Evolutionary conservation across 352 stramenopile species (phyloP).

Genomic region (Saprolegnia parasitica): DNA sequence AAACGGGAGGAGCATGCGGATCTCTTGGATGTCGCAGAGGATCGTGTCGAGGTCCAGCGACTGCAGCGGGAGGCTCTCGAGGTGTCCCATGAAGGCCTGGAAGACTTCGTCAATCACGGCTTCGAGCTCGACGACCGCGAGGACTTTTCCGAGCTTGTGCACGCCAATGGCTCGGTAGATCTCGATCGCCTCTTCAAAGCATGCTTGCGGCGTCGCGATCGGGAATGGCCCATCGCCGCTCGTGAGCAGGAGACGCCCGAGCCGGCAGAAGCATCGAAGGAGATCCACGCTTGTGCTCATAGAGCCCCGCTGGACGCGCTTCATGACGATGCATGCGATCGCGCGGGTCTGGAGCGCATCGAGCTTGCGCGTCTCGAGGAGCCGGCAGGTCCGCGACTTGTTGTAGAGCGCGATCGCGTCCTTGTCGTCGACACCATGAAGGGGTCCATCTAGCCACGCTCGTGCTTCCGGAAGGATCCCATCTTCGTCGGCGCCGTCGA

Average conservation of each 20-base stretch:
- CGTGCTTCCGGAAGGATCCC: background rate
- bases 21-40: slow-evolving; percentile 6
- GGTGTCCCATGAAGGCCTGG: slow-evolving; percentile 10
- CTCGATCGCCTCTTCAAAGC: slow-evolving; percentile 14
- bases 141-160: slow-evolving; percentile 6
- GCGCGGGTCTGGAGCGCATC: slow-evolving; percentile 5
- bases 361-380: slow-evolving; percentile 6
- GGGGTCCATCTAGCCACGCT: background rate
- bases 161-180: slow-evolving; percentile 15
- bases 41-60: slow-evolving; percentile 1
- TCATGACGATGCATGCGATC: slow-evolving; percentile 11
- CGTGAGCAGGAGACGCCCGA: background rate
- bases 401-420: slow-evolving; percentile 23
- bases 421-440: background rate
- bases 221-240: background rate
- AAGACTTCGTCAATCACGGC: slow-evolving; percentile 18
- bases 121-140: slow-evolving; percentile 10
- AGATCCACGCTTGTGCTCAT: slow-evolving; percentile 5
- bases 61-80: background rate
- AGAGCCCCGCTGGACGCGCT: background rate
- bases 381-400: background rate
- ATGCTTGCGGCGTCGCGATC: slow-evolving; percentile 10
- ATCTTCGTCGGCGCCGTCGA: background rate
- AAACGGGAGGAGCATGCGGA: slow-evolving; percentile 20
- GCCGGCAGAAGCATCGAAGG: slow-evolving; percentile 11